Conservation (phyloP, 306 rosid genomes). For the Citrullus amarus region DNA sequence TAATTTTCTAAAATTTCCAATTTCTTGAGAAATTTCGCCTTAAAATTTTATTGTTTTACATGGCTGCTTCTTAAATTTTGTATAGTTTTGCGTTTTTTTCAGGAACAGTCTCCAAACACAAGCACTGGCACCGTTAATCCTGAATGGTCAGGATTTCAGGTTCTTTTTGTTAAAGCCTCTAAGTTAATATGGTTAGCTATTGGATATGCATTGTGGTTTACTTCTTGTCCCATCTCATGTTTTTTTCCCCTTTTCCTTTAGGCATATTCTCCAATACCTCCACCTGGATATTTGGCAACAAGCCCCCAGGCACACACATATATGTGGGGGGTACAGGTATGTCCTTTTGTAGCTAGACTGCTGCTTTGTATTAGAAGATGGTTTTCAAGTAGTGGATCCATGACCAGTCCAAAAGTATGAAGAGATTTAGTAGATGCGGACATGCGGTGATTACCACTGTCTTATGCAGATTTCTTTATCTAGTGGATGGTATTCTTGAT, state of each 20-base stretch:
- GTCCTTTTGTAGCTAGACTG: not conserved
- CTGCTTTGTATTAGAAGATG: not conserved
- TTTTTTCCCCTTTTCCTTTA: constrained; percentile 19
- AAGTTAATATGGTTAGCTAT: constrained; percentile 7
- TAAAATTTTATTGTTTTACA: not conserved
- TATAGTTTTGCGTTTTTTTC: constrained; percentile 11
- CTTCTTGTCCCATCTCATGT: constrained; percentile 8
- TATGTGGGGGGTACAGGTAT: constrained; percentile 99
- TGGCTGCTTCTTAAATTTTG: not conserved
- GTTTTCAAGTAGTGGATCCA: not conserved
- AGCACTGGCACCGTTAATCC: constrained; percentile 62
- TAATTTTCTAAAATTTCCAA: not conserved
- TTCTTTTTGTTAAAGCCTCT: constrained; percentile 19
- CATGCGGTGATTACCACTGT: not conserved
- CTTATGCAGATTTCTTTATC: not conserved
- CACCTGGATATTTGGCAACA: constrained; percentile 86
- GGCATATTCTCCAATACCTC: constrained; percentile 95
- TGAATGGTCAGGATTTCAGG: constrained; percentile 97
- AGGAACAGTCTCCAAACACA: constrained; percentile 77
- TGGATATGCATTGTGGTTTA: constrained; percentile 15
- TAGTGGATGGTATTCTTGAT: not conserved
- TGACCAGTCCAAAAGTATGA: not conserved
- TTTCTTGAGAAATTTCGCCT: not conserved
- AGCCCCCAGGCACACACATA: constrained; percentile 95
- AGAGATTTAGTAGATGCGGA: not conserved